Percentiles rank a stretch among this genome's conserved stretches.
phyloP scores from a whole-genome alignment of 768 basidiomycete genomes.

The Lentinula guzmanii region DNA sequence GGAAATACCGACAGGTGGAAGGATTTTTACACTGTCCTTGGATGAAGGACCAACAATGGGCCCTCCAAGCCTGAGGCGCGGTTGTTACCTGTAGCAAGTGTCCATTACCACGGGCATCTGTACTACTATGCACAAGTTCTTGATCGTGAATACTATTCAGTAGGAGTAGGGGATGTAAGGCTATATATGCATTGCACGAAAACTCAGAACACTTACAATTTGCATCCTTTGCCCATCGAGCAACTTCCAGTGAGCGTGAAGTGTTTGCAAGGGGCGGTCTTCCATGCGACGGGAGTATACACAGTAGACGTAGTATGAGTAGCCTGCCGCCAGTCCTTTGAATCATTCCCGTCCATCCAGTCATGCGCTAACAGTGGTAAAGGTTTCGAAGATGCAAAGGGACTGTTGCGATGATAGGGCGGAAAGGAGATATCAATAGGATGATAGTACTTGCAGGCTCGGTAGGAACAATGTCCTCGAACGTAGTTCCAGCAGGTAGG shows the following conservation, averaged over 20 bases:
- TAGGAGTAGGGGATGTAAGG: conserved; percentile 15
- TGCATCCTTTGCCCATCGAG: conserved; percentile 32
- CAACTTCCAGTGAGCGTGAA: conserved; percentile 38
- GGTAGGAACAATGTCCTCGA: conserved; percentile 19
- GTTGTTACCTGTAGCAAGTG: background rate
- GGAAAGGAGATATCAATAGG: conserved; percentile 12
- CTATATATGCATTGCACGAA: background rate
- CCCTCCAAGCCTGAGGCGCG: background rate
- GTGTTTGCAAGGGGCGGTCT: conserved; percentile 33
- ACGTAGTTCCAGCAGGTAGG: conserved; percentile 24
- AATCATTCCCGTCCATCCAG: background rate
- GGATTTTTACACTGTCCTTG: conserved; percentile 24
- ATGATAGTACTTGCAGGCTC: conserved; percentile 32
- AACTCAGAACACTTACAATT: conserved; percentile 26
- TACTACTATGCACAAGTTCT: conserved; percentile 13
- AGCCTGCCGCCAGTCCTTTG: background rate
- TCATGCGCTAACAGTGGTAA: background rate
- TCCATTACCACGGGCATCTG: background rate
- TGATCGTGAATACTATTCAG: conserved; percentile 26
- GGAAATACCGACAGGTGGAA: conserved; percentile 22
- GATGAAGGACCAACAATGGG: conserved; percentile 13
- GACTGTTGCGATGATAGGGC: conserved; percentile 9
- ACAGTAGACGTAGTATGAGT: background rate
- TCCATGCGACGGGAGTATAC: conserved; percentile 20
- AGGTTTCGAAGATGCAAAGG: conserved; percentile 6